Base-by-base conservation (phyloP, 2,329 filamentous ascomycete species). In the Colletotrichum truncatum region DNA sequence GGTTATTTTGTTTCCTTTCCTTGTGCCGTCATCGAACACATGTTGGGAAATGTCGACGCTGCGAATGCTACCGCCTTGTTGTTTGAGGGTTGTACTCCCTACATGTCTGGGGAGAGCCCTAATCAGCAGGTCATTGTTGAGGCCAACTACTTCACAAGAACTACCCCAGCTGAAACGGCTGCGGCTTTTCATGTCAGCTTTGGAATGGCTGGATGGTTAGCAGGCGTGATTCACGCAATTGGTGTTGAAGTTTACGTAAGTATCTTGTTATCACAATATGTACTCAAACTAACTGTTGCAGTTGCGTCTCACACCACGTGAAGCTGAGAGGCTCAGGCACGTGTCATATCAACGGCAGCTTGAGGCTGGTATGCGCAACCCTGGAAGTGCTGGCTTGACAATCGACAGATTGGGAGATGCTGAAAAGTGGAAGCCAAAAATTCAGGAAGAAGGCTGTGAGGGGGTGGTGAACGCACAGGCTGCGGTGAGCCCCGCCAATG, bases 271-370 rank as follows among this genome's bases (percentile, higher is more conserved):
- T 8, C 16, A 49, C 16, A 4, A 9, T 16, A 11, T 14, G 5
- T 45, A 32, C 11, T 14, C 16, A n/a, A n/a, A 25, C 23, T 63
- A 10, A 48, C 14, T 41, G 12, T 34, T 25, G 46, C 69, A 88
- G 75, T 73, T 89, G 21, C 76, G 72, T 3, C 72, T 87, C 18
- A 90, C 87, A 0, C 85, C 86, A 0, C 78, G 73, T 11, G 87
- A 90, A 69, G 76, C 77, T 1, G 78, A 87, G 45, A 77, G 87
- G 6, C 73, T 90, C 48, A 79, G 87, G 10, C 77, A 80, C n/a
- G 78, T 89, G 2, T 86, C 83, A 6, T 88, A 86, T 68, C 81
- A 87, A 70, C 77, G 82, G 43, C 87, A 90, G 69, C 67, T 87
- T 6, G 84, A 85, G 66, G 81, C 83, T 5, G 86, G 86, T 0